phyloP scores from a whole-genome alignment of 2,329 filamentous ascomycete species.

The Colletotrichum musae region DNA sequence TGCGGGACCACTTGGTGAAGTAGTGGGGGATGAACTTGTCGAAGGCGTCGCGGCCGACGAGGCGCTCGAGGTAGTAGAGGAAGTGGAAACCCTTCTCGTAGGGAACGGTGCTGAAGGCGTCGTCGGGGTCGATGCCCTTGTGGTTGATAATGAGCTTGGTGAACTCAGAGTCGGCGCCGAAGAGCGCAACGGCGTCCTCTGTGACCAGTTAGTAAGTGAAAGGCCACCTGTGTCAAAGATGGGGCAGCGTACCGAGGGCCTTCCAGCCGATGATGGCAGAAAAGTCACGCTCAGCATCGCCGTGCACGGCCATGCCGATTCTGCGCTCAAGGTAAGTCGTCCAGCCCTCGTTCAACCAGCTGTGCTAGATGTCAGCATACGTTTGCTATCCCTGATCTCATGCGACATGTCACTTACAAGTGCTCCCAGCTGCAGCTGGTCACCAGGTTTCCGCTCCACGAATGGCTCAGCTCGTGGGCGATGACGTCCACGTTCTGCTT shows the following conservation, averaged over 20 bases:
- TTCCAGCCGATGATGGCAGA: slow-evolving; percentile 98
- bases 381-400: not conserved
- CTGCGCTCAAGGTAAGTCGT: slow-evolving; percentile 94
- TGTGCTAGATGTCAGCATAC: slow-evolving; percentile 47
- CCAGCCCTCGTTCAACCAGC: slow-evolving; percentile 86
- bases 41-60: slow-evolving; percentile 88
- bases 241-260: slow-evolving; percentile 69
- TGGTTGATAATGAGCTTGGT: slow-evolving; percentile 92
- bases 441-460: slow-evolving; percentile 92
- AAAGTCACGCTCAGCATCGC: slow-evolving; percentile 90
- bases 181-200: slow-evolving; percentile 84
- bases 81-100: slow-evolving; percentile 99
- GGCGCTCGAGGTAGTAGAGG: slow-evolving; percentile 88
- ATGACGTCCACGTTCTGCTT: slow-evolving; percentile 96
- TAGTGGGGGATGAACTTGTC: slow-evolving; percentile 97
- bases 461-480: slow-evolving; percentile 83
- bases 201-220: slow-evolving; percentile 1
- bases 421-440: slow-evolving; percentile 87
- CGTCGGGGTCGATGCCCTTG: slow-evolving; percentile 92
- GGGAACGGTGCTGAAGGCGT: slow-evolving; percentile 91
- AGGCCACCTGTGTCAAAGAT: slow-evolving; percentile 7
- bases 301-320: slow-evolving; percentile 83
- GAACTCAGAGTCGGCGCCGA: slow-evolving; percentile 89
- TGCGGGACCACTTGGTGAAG: slow-evolving; percentile 86
- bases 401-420: slow-evolving; percentile 64